Evolutionary conservation across 345 rosid genomes (phyloP).

Genomic region (Ceriops decandra): DNA sequence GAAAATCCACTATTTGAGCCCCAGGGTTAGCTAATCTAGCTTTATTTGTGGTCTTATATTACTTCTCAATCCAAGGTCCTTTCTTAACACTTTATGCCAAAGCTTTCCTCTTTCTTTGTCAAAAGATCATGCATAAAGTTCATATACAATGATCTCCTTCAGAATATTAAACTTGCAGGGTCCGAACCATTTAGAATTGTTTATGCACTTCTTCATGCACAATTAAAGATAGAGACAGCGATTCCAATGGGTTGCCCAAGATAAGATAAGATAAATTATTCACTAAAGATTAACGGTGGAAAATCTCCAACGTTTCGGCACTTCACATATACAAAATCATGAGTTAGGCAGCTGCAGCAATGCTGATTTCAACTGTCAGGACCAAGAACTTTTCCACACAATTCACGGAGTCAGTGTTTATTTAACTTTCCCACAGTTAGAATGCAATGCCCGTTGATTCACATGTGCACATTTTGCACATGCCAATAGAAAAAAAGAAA

Average conservation of each 20-base stretch:
- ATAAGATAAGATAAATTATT: neutral
- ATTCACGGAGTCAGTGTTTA: neutral
- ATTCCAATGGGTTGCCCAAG: neutral
- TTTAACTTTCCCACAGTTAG: neutral
- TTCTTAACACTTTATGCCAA: neutral
- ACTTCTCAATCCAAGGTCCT: neutral
- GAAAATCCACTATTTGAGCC: no score
- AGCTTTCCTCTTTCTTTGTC: neutral
- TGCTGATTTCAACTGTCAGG: neutral
- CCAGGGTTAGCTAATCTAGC: no score
- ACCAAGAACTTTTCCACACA: conserved; percentile 1
- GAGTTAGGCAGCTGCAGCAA: neutral
- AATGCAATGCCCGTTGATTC: neutral
- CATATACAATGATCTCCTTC: neutral
- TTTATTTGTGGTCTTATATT: neutral
- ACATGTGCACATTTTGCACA: neutral
- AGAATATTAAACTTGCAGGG: neutral
- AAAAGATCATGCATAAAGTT: neutral
- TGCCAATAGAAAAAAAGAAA: neutral
- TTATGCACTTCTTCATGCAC: conserved; percentile 15
- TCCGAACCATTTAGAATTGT: neutral
- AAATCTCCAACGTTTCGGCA: neutral
- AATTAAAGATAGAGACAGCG: neutral
- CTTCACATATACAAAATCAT: neutral
- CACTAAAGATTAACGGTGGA: neutral